Base-by-base conservation (phyloP, 1,139 yeast species). In the Sugiyamaella castrensis region DNA sequence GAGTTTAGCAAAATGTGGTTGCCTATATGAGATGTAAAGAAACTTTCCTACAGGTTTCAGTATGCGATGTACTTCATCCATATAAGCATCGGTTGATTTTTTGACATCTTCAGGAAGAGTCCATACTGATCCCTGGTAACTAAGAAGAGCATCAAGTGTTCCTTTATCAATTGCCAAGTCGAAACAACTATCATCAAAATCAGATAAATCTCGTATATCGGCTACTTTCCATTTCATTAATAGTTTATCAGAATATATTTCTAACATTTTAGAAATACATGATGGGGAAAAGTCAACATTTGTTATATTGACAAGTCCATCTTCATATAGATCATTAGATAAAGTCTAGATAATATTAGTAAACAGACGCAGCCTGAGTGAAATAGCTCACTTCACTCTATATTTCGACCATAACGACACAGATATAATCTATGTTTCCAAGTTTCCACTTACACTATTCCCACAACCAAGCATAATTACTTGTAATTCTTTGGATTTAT, bases 91-190 rank as follows among this genome's bases (percentile, higher is more conserved):
- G n/a, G 44, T 38, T 9, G 47, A 43, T 12, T 5, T 24, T 19
- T 16, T 37, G 30, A 43, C 37, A 12, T 30, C 42, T 15, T 37
- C 43, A 29, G 47, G 43, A 16, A 43, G 30, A 19, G 31, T 37
- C 47, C 47, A 43, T 8, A 43, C 47, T 12, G 47, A 43, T n/a
- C 47, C 47, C 30, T 37, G 37, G 37, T 43, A 43, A 27, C 47
- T 43, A 30, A 43, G 42, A 16, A 43, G 37, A 8, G 47, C 47
- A 28, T 43, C 47, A 13, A 43, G 29, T 8, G 47, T 43, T 12
- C 47, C 47, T 12, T 43, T 43, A 34, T 43, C 47, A 37, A 43
- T 43, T 10, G 47, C 47, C 15, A 43, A 9, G 33, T 43, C 47
- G 19, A 43, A 43, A 11, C 30, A 36, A 15, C 24, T 28, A 37